A percentile compares a stretch with the other conserved stretches of the same genome.
Conservation (phyloP, 208 protist species). For the Acanthamoeba healyi region DNA sequence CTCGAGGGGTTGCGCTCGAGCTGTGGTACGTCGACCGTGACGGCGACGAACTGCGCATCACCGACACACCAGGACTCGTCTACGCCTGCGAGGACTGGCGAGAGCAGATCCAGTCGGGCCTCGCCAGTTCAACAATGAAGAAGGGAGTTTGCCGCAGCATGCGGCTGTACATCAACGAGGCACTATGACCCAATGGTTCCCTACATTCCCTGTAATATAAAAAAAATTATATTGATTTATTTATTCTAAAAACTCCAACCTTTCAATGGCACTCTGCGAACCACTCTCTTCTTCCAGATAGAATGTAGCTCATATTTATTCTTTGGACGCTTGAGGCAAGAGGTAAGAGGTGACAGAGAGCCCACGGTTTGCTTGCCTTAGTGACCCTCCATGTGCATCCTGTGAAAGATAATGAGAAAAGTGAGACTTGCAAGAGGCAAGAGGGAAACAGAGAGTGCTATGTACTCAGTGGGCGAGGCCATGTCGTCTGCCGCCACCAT, state of each 20-base stretch:
- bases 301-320: no score
- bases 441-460: not conserved
- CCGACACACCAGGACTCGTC: not conserved
- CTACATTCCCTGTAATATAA: not conserved
- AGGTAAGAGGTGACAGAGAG: no score
- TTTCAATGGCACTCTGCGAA: no score
- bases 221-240: no score
- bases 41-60: constrained; percentile 11
- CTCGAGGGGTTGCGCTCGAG: not conserved
- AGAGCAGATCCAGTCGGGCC: not conserved
- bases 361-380: no score
- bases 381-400: not conserved
- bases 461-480: constrained; percentile 26
- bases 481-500: constrained; percentile 7
- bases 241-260: no score
- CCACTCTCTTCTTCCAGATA: no score
- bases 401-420: not conserved
- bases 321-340: no score
- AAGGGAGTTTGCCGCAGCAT: not conserved
- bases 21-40: not conserved
- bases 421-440: no score
- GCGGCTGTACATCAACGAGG: not conserved
- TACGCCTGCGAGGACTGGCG: constrained; percentile 29
- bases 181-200: not conserved
- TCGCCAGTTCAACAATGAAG: not conserved